Conservation (phyloP, 441 rosid genomes). For the Gossypium aridum region DNA sequence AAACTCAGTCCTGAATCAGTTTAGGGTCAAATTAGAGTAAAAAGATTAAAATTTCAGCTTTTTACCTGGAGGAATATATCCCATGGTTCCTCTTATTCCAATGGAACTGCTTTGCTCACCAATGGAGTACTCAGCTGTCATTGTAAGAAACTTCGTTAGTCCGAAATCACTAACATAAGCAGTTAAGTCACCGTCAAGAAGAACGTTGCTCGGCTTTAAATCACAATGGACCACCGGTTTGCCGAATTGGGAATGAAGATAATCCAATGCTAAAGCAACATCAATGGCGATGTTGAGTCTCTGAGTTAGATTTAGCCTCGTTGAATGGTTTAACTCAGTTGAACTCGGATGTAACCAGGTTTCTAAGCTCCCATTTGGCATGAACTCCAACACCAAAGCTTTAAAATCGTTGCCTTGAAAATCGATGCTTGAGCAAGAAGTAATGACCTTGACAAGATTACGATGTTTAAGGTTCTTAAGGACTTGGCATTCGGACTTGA, state of each 20-base stretch:
- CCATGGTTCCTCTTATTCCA: slow-evolving; percentile 3
- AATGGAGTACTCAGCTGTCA: neutral
- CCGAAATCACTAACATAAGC: slow-evolving; percentile 3
- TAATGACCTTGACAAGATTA: slow-evolving; percentile 2
- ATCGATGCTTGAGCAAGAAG: slow-evolving; percentile 10
- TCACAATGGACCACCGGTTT: neutral
- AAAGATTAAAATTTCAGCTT: no score
- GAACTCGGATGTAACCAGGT: slow-evolving; percentile 4
- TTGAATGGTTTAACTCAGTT: neutral
- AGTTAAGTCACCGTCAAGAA: neutral
- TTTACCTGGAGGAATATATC: slow-evolving; percentile 4
- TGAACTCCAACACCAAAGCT: slow-evolving; percentile 1
- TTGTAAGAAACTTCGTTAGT: neutral
- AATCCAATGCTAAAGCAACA: slow-evolving; percentile 6
- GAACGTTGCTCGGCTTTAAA: slow-evolving; percentile 3
- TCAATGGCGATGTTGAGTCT: slow-evolving; percentile 2
- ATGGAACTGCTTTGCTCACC: neutral
- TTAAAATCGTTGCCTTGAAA: slow-evolving; percentile 5
- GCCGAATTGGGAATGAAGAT: neutral
- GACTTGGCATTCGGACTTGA: slow-evolving; percentile 7
- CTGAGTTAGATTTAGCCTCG: neutral
- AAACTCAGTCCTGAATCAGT: no score
- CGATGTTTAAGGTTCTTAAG: neutral
- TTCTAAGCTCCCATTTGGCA: neutral
- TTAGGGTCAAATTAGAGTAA: no score